A percentile compares a stretch with the other conserved stretches of the same genome.
These are phyloP conservation scores for Oenanthe javanica DNA, from an alignment of 140 eudicot genomes.

Conservation along the genomic window DNA sequence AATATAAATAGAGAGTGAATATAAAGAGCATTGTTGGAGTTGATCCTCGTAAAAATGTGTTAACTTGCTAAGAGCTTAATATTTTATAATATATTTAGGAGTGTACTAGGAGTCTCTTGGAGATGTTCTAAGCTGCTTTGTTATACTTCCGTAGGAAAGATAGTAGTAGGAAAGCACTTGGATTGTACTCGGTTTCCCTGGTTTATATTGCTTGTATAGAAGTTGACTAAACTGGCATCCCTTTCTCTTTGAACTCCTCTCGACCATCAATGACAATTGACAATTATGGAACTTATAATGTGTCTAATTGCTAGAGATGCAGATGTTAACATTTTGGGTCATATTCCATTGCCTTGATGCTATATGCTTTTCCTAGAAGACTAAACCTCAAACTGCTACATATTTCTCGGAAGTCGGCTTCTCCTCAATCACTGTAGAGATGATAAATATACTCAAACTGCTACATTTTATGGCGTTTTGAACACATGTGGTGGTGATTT, in stretches of 20 bases:
- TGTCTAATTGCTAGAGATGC: neutral
- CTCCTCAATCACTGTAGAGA: neutral
- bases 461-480: too few species aligned
- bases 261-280: neutral
- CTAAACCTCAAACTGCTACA: neutral
- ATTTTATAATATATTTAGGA: too few species aligned
- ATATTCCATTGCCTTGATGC: neutral
- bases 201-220: neutral
- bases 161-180: neutral
- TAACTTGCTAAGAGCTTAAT: too few species aligned
- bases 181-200: neutral
- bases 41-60: too few species aligned
- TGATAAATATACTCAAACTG: too few species aligned
- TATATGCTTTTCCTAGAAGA: neutral
- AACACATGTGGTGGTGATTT: too few species aligned
- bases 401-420: neutral
- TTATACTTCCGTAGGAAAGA: neutral
- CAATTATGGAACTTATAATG: neutral
- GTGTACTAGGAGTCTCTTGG: too few species aligned
- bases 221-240: too few species aligned
- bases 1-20: too few species aligned
- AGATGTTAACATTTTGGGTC: neutral
- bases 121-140: neutral
- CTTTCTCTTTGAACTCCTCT: neutral
- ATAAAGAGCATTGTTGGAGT: too few species aligned